A percentile compares a stretch with the other conserved stretches of the same genome.
phyloP scores from a whole-genome alignment of 345 rosid species.

The Brassica rapa region DNA sequence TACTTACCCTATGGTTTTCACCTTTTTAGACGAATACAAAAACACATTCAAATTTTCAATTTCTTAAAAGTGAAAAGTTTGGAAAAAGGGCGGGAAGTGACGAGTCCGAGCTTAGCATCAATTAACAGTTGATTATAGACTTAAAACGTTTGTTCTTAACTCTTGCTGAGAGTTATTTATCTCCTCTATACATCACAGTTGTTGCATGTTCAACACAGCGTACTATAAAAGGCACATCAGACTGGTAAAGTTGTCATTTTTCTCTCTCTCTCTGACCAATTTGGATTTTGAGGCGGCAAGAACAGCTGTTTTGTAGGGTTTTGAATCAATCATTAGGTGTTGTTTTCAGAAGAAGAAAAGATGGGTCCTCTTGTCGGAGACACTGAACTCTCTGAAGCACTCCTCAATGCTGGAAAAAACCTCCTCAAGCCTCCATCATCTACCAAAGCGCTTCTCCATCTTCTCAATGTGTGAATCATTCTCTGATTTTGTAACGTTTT shows the following conservation, averaged over 20 bases:
- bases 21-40: not conserved
- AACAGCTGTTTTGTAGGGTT: conserved; percentile 33
- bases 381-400: conserved; percentile 47
- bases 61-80: not conserved
- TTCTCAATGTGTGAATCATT: conserved; percentile 57
- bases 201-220: conserved; percentile 33
- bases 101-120: not conserved
- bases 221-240: conserved; percentile 16
- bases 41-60: not conserved
- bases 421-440: conserved; percentile 58
- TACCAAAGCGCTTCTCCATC: conserved; percentile 47
- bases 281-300: conserved; percentile 17
- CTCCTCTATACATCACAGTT: not conserved
- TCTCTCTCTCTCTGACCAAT: conserved; percentile 8
- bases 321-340: not conserved
- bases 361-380: conserved; percentile 53
- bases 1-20: not conserved
- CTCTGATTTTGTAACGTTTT: conserved; percentile 7
- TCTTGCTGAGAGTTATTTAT: not conserved
- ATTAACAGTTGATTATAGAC: not conserved
- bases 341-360: not conserved
- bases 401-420: conserved; percentile 54
- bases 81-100: not conserved
- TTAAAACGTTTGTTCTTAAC: not conserved
- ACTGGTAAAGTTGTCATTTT: conserved; percentile 20